Evolutionary conservation across 805 yeast genomes (phyloP).

Genomic region (Komagataella pseudopastoris): DNA sequence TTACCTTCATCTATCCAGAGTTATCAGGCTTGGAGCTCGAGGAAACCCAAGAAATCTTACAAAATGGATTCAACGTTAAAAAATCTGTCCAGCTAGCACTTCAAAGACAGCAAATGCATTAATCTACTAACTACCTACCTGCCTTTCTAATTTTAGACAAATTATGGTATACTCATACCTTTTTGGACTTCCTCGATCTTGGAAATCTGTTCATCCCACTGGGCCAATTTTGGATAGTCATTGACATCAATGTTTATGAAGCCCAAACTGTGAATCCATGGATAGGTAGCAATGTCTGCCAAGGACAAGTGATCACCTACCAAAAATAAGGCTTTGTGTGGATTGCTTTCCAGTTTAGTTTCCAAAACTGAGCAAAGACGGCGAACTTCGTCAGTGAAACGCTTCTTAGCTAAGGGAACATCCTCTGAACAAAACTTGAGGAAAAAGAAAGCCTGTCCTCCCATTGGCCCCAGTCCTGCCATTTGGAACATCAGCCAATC

Average conservation of each 20-base stretch:
- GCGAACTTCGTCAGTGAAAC: slow-evolving; percentile 36
- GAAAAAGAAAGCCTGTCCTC: slow-evolving; percentile 47
- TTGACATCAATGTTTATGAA: slow-evolving; percentile 17
- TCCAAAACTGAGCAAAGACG: slow-evolving; percentile 44
- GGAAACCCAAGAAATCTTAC: slow-evolving; percentile 72
- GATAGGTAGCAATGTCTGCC: slow-evolving; percentile 40
- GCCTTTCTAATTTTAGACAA: background rate
- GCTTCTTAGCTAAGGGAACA: slow-evolving; percentile 36
- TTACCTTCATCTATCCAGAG: slow-evolving; percentile 83
- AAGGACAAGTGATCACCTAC: slow-evolving; percentile 47
- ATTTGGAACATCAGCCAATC: slow-evolving; percentile 45
- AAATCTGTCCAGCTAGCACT: slow-evolving; percentile 43
- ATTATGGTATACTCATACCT: slow-evolving; percentile 12
- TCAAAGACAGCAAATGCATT: slow-evolving; percentile 16
- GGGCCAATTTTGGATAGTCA: slow-evolving; percentile 23
- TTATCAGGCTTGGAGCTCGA: slow-evolving; percentile 82
- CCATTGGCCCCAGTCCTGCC: slow-evolving; percentile 50
- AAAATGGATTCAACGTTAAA: slow-evolving; percentile 79
- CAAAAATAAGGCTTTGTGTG: slow-evolving; percentile 29
- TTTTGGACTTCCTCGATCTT: slow-evolving; percentile 19
- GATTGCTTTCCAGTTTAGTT: slow-evolving; percentile 25
- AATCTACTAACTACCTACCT: background rate
- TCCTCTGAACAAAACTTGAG: slow-evolving; percentile 29
- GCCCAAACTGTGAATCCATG: slow-evolving; percentile 25
- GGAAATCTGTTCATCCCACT: slow-evolving; percentile 25